Percentiles rank a stretch among this genome's conserved stretches.
phyloP scores from a whole-genome alignment of 2,329 filamentous ascomycete species.

The Aspergillus caelatus region DNA sequence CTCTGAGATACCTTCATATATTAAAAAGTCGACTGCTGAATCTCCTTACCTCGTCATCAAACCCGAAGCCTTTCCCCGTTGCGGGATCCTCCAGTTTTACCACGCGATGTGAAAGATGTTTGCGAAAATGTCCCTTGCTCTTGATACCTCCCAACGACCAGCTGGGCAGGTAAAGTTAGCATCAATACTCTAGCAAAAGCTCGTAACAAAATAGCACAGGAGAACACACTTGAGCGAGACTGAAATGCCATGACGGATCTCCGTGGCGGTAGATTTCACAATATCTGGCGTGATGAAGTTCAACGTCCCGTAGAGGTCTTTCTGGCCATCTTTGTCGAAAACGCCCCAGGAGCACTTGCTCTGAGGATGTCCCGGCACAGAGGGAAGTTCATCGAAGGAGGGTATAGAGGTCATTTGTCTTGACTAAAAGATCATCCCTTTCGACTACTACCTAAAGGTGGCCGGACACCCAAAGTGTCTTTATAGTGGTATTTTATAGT shows the following conservation, averaged over 20 bases:
- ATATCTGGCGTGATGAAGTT: conserved; percentile 51
- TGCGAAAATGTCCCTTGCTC: conserved; percentile 40
- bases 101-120: conserved; percentile 34
- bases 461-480: no score
- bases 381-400: conserved; percentile 45
- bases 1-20: neutral
- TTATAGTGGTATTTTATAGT: no score
- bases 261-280: conserved; percentile 44
- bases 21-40: neutral
- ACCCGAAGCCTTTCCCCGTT: conserved; percentile 38
- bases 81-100: conserved; percentile 26
- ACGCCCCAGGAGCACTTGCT: conserved; percentile 48
- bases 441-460: no score
- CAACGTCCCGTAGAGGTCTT: conserved; percentile 48
- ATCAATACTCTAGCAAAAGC: conserved; percentile 11
- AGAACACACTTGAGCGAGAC: conserved; percentile 46
- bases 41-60: conserved; percentile 45
- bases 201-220: neutral
- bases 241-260: conserved; percentile 45
- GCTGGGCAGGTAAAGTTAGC: neutral
- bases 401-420: conserved; percentile 20
- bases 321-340: conserved; percentile 41
- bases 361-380: conserved; percentile 44
- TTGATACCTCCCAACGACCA: conserved; percentile 36
- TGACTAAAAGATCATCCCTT: no score